Percentiles rank a stretch among this genome's conserved stretches.
These are phyloP conservation scores for Sanghuangporus weigelae DNA, from an alignment of 1,284 basidiomycete species.

Conservation along the genomic window DNA sequence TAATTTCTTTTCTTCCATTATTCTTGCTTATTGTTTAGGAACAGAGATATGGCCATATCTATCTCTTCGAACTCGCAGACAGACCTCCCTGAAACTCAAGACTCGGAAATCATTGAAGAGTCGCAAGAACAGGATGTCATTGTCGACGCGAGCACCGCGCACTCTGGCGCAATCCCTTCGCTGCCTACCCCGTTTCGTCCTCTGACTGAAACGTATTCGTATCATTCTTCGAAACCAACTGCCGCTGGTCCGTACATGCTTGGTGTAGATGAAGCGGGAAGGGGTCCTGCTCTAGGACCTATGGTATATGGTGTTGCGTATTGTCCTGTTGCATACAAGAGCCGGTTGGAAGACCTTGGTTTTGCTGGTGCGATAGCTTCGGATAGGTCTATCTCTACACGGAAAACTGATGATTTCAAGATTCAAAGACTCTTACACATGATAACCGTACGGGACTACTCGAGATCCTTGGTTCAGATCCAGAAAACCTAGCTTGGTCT, in stretches of 20 bases:
- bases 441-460: conserved; percentile 64
- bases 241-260: conserved; percentile 74
- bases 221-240: conserved; percentile 71
- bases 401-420: conserved; percentile 32
- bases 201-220: conserved; percentile 72
- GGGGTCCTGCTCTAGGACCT: conserved; percentile 91
- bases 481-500: conserved; percentile 74
- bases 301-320: conserved; percentile 96
- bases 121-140: neutral
- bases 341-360: conserved; percentile 73
- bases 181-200: conserved; percentile 50
- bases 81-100: neutral
- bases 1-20: neutral
- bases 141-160: conserved; percentile 5
- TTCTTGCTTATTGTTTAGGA: neutral
- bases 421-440: conserved; percentile 88
- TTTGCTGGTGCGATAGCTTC: conserved; percentile 68
- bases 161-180: conserved; percentile 36
- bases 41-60: neutral
- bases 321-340: conserved; percentile 78
- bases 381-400: neutral
- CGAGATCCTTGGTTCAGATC: conserved; percentile 58
- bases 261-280: conserved; percentile 95
- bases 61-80: neutral
- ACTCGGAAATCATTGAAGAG: neutral